Percentiles rank a stretch among this genome's conserved stretches.
phyloP scores from a whole-genome alignment of 164 flowering plant species.

The Buxus sempervirens region DNA sequence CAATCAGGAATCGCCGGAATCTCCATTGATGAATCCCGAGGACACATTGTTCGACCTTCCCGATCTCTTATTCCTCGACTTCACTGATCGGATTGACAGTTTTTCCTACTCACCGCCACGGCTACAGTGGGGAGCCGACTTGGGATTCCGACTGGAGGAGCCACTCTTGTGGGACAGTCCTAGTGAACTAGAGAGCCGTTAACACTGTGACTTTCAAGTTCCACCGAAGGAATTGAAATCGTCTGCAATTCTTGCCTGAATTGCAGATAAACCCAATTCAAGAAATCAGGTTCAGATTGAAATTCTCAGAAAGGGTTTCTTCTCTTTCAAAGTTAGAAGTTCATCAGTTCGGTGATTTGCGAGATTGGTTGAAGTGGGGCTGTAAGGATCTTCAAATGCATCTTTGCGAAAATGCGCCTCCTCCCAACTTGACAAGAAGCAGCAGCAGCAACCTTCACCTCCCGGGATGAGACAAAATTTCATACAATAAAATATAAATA shows the following conservation, averaged over 20 bases:
- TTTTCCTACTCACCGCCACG: slow-evolving; percentile 6
- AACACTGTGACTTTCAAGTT: slow-evolving; percentile 5
- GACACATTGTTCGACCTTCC: slow-evolving; percentile 27
- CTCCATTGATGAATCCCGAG: slow-evolving; percentile 2
- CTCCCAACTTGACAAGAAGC: not conserved
- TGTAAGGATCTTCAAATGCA: not conserved
- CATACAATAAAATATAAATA: too few relatives aligned
- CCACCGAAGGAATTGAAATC: not conserved
- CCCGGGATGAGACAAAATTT: too few relatives aligned
- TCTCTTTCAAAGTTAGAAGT: not conserved
- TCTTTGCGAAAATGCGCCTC: slow-evolving; percentile 7
- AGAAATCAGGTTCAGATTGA: not conserved
- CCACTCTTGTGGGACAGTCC: slow-evolving; percentile 22
- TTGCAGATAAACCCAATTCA: slow-evolving; percentile 7
- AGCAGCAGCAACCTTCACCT: not conserved
- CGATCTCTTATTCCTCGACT: slow-evolving; percentile 25
- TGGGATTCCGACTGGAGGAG: slow-evolving; percentile 27
- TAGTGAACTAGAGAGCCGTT: slow-evolving; percentile 9
- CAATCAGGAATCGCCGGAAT: slow-evolving; percentile 8
- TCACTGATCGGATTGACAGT: slow-evolving; percentile 5
- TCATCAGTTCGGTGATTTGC: not conserved
- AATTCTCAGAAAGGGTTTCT: not conserved
- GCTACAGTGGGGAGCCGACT: slow-evolving; percentile 12
- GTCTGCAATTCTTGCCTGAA: too few relatives aligned
- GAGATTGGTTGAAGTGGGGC: not conserved